Evolutionary conservation across 768 basidiomycete genomes (phyloP).

Genomic region (Trametes punicea): DNA sequence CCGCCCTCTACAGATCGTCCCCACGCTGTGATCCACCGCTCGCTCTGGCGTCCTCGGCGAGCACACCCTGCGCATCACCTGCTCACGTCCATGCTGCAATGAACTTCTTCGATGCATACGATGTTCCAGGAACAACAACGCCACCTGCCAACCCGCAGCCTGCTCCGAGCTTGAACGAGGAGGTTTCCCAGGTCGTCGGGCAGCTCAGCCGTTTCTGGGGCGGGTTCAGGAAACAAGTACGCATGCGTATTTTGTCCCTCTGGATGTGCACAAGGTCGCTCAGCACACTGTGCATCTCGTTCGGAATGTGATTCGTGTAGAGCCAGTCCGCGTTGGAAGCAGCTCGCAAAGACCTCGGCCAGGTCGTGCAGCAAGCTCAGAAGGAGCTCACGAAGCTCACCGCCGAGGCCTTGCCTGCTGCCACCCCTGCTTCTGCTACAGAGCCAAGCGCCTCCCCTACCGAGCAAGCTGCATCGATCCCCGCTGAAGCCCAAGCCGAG

Average conservation of each 20-base stretch:
- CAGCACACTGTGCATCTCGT: background rate
- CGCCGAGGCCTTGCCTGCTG: conserved; percentile 29
- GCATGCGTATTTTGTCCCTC: conserved; percentile 21
- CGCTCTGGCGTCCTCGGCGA: background rate
- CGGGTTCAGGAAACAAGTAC: conserved; percentile 83
- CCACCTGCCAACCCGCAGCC: conserved; percentile 44
- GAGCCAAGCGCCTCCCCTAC: conserved; percentile 13
- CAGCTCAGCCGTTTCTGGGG: conserved; percentile 88
- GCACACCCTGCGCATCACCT: background rate
- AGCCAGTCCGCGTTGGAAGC: conserved; percentile 65
- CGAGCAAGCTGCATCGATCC: conserved; percentile 19
- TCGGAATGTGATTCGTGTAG: conserved; percentile 37
- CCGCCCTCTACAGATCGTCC: too few species aligned
- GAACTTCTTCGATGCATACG: conserved; percentile 76
- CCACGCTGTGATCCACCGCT: too few species aligned
- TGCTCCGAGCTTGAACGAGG: conserved; percentile 70
- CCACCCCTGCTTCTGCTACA: conserved; percentile 9
- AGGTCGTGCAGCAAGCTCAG: conserved; percentile 78
- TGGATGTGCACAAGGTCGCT: background rate
- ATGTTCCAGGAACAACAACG: conserved; percentile 48
- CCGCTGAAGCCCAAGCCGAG: conserved; percentile 26
- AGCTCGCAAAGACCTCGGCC: conserved; percentile 69
- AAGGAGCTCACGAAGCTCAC: conserved; percentile 67
- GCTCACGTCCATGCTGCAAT: conserved; percentile 33
- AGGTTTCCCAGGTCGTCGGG: conserved; percentile 87